Evolutionary conservation across 139 green algal genomes (phyloP).

Genomic region (Eudorina sp.): DNA sequence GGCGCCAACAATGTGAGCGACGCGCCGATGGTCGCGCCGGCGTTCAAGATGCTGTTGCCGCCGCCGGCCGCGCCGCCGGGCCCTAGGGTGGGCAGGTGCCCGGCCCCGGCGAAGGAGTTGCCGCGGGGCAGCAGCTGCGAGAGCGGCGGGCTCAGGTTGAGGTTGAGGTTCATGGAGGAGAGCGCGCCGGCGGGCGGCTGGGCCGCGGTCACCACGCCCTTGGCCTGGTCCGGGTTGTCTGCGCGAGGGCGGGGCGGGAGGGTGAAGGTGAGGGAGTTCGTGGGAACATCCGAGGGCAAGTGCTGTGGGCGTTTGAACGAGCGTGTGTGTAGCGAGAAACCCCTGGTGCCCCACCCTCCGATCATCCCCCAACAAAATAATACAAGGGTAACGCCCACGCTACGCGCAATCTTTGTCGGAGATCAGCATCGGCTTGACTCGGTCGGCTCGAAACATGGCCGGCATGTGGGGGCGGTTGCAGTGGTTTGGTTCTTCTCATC

Average conservation of each 20-base stretch:
- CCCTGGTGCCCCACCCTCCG: no score
- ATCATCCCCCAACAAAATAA: no score
- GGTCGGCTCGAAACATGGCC: no score
- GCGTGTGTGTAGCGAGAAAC: no score
- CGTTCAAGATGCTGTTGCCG: background rate
- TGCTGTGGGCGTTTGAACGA: no score
- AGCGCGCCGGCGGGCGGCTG: background rate
- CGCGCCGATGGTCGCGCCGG: background rate
- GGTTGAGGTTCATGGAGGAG: constrained; percentile 30
- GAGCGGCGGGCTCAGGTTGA: constrained; percentile 28
- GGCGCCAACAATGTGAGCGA: constrained; percentile 13
- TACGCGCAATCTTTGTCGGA: no score
- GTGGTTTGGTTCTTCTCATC: no score
- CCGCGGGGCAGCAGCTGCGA: constrained; percentile 30
- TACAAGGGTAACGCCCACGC: no score
- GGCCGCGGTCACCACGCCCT: background rate
- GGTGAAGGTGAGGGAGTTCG: background rate
- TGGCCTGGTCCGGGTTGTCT: constrained; percentile 36
- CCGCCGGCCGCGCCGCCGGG: background rate
- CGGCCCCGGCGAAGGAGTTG: constrained; percentile 8
- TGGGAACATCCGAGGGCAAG: no score
- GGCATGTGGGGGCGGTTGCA: no score
- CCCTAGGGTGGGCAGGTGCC: background rate
- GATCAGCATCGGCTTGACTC: no score
- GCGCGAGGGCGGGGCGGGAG: background rate